Base-by-base conservation (phyloP, 164 flowering plant species). In the Kingdonia uniflora region DNA sequence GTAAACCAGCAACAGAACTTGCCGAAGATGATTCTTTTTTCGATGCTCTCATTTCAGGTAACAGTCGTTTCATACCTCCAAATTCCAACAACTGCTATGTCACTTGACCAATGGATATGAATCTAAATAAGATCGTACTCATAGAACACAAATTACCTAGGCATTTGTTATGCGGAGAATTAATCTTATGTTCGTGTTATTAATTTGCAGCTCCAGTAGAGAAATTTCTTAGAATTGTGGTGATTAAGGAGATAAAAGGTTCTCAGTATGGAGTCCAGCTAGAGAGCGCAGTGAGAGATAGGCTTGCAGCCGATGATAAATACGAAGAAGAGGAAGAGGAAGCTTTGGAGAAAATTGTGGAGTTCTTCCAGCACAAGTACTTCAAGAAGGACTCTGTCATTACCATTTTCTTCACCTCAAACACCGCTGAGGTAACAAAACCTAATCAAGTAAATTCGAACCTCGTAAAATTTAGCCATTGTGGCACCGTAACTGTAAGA, bases 211-310 rank as follows among this genome's bases (percentile, higher is more conserved):
- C 90, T 41, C 92, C 89, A 0, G 86, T 75, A 50, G 95, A 91
- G 56, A 81, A 72, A 42, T 42, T 75, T 13, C 1, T 87, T 53
- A 77, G 96, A 51, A 74, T 87, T 6, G 98, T 85, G 67, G 86
- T 82, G 68, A 87, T 91, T 20, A 91, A 91, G 61, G 98, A 91
- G 77, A 85, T 91, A 24, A 91, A 91, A 65, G 98, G 95, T 0
- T 81, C 95, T 2, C 98, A 91, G 51, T 91, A 81, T 6, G 92
- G 95, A 5, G 83, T 80, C 38, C 98, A 87, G 64, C 62, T 87
- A 5, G 95, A 91, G 71, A 80, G 82, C 45, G 69, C 86, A 0
- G 95, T 91, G 58, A 79, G 96, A 72, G 98, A 87, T 52, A 68
- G 92, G 21, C 63, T 91, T 63, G 96, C 81, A 2, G 95, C 65